Percentiles rank a stretch among this genome's conserved stretches.
These are phyloP conservation scores for Castanea crenata DNA, from an alignment of 306 rosid genomes.

Conservation along the genomic window DNA sequence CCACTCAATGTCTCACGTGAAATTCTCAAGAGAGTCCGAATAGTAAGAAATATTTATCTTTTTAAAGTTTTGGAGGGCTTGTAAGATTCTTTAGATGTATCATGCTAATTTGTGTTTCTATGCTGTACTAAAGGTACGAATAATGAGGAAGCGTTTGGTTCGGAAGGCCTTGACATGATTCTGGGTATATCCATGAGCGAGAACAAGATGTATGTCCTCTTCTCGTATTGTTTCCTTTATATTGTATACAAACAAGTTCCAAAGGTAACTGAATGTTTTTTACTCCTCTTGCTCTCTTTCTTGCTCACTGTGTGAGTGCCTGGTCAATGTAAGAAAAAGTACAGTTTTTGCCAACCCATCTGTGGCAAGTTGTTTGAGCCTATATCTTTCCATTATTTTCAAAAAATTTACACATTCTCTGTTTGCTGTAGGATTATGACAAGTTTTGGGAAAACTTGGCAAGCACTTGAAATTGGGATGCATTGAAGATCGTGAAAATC, in stretches of 20 bases:
- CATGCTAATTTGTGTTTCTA: slow-evolving; percentile 12
- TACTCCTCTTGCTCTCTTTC: neutral
- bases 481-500: slow-evolving; percentile 96
- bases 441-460: slow-evolving; percentile 94
- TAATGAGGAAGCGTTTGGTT: slow-evolving; percentile 91
- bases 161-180: slow-evolving; percentile 95
- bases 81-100: neutral
- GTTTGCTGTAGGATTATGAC: slow-evolving; percentile 76
- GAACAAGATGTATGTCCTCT: slow-evolving; percentile 61
- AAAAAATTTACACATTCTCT: slow-evolving; percentile 9
- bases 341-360: neutral
- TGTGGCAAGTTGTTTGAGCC: neutral
- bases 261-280: neutral
- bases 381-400: neutral
- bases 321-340: neutral
- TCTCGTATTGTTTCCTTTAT: slow-evolving; percentile 9
- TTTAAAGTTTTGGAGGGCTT: slow-evolving; percentile 6
- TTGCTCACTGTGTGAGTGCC: neutral
- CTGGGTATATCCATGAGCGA: slow-evolving; percentile 95
- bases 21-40: slow-evolving; percentile 97
- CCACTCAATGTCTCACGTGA: slow-evolving; percentile 98
- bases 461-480: slow-evolving; percentile 92
- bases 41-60: slow-evolving; percentile 46
- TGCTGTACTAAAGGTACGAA: slow-evolving; percentile 70
- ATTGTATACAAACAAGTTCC: neutral